Evolutionary conservation across 306 rosid genomes (phyloP).

Genomic region (Carpinus fangiana): DNA sequence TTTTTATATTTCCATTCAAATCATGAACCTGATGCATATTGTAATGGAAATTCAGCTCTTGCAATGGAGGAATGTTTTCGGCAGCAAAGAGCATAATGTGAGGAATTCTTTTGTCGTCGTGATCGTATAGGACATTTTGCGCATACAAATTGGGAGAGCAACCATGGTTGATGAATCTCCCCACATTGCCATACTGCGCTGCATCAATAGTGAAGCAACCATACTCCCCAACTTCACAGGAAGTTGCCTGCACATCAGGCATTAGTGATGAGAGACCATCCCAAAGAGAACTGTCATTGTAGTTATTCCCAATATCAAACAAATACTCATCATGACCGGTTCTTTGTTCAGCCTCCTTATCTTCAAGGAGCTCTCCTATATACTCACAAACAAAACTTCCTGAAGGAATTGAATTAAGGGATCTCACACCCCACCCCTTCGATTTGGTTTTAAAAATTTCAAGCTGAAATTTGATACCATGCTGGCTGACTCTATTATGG

Average conservation of each 20-base stretch:
- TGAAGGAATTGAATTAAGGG: constrained; percentile 82
- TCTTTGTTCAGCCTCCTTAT: constrained; percentile 83
- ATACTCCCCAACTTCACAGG: constrained; percentile 52
- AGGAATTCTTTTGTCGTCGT: constrained; percentile 81
- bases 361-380: constrained; percentile 88
- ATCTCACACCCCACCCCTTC: constrained; percentile 97
- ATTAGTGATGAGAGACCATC: constrained; percentile 64
- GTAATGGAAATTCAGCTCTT: constrained; percentile 81
- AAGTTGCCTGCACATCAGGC: constrained; percentile 51
- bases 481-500: constrained; percentile 78
- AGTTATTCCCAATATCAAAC: constrained; percentile 81
- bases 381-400: constrained; percentile 93
- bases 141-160: constrained; percentile 97
- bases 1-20: constrained; percentile 71
- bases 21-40: constrained; percentile 77
- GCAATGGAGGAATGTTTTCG: constrained; percentile 92
- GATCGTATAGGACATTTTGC: constrained; percentile 82
- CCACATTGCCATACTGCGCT: constrained; percentile 72
- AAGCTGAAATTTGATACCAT: constrained; percentile 75
- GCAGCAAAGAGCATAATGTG: constrained; percentile 93
- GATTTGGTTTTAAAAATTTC: constrained; percentile 77
- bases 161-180: constrained; percentile 89
- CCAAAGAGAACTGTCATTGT: constrained; percentile 56
- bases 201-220: constrained; percentile 86
- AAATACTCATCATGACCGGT: constrained; percentile 85